Evolutionary conservation across 1,284 basidiomycete species (phyloP).

Genomic region (Cutaneotrichosporon dermatis): DNA sequence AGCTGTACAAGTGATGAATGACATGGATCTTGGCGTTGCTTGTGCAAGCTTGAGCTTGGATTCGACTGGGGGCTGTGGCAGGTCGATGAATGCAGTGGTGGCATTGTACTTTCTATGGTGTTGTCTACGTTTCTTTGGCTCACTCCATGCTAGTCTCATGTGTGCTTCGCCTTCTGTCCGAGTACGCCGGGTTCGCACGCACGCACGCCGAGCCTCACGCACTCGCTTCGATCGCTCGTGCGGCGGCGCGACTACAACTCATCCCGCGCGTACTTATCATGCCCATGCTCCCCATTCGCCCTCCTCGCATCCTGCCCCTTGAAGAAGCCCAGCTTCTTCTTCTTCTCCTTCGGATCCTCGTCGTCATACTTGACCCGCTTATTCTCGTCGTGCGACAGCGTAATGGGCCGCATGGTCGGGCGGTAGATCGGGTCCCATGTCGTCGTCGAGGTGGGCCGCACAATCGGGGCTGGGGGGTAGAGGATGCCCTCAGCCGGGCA

Average conservation of each 20-base stretch:
- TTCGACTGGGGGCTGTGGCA: too few relatives aligned
- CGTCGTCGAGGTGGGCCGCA: slow-evolving; percentile 21
- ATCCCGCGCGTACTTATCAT: slow-evolving; percentile 10
- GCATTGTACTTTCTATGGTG: too few relatives aligned
- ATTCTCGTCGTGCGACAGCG: slow-evolving; percentile 33
- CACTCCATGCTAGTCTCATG: too few relatives aligned
- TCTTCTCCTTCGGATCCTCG: slow-evolving; percentile 11
- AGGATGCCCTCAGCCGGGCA: slow-evolving; percentile 46
- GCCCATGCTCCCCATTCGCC: neutral
- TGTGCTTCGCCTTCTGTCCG: too few relatives aligned
- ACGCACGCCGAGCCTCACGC: too few relatives aligned
- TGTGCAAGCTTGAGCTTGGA: too few relatives aligned
- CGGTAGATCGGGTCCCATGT: slow-evolving; percentile 44
- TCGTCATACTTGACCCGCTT: slow-evolving; percentile 29
- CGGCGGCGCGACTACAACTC: neutral
- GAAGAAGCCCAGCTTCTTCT: slow-evolving; percentile 40
- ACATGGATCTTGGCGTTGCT: too few relatives aligned
- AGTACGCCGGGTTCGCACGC: too few relatives aligned
- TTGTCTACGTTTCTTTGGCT: too few relatives aligned
- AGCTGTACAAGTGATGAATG: too few relatives aligned
- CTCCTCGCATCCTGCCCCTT: slow-evolving; percentile 28
- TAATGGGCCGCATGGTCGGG: slow-evolving; percentile 44
- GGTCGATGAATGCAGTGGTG: too few relatives aligned
- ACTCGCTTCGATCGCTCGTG: too few relatives aligned
- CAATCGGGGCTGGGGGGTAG: slow-evolving; percentile 36